Conservation (phyloP, 1,139 yeast genomes). For the Candida sanyaensis region DNA sequence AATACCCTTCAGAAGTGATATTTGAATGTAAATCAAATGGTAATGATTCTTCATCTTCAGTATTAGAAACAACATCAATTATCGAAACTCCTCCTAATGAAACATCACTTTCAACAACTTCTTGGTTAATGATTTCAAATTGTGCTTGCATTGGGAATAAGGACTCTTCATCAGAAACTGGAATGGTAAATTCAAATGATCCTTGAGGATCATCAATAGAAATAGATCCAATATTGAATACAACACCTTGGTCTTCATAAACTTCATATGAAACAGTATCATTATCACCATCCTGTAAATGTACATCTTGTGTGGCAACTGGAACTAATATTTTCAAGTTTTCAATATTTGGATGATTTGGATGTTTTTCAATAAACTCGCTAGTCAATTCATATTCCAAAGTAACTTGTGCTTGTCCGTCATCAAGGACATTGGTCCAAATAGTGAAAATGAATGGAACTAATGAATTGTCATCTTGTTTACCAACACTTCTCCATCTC, state of each 20-base stretch:
- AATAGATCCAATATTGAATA: conserved; percentile 53
- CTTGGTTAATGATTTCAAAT: conserved; percentile 41
- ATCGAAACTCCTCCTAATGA: conserved; percentile 46
- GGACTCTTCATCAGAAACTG: conserved; percentile 72
- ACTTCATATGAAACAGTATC: conserved; percentile 50
- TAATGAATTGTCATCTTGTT: conserved; percentile 55
- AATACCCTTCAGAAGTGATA: conserved; percentile 63
- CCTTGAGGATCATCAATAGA: conserved; percentile 60
- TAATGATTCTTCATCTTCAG: conserved; percentile 50
- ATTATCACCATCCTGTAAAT: conserved; percentile 43
- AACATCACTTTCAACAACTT: conserved; percentile 38
- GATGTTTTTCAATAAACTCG: conserved; percentile 36
- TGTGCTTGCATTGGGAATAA: conserved; percentile 84
- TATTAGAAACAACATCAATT: conserved; percentile 41
- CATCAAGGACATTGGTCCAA: conserved; percentile 71
- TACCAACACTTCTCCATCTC: conserved; percentile 81
- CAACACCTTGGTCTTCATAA: conserved; percentile 61
- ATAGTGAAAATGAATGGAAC: conserved; percentile 80
- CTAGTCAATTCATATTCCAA: conserved; percentile 76
- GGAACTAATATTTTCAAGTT: conserved; percentile 71
- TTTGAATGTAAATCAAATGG: conserved; percentile 73
- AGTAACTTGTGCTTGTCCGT: conserved; percentile 67
- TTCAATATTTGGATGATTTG: conserved; percentile 44
- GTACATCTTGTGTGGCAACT: conserved; percentile 56
- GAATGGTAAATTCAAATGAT: conserved; percentile 77